These are phyloP conservation scores for Cadophora sp. DNA, from an alignment of 2,329 filamentous ascomycete species.

Conservation along the genomic window DNA sequence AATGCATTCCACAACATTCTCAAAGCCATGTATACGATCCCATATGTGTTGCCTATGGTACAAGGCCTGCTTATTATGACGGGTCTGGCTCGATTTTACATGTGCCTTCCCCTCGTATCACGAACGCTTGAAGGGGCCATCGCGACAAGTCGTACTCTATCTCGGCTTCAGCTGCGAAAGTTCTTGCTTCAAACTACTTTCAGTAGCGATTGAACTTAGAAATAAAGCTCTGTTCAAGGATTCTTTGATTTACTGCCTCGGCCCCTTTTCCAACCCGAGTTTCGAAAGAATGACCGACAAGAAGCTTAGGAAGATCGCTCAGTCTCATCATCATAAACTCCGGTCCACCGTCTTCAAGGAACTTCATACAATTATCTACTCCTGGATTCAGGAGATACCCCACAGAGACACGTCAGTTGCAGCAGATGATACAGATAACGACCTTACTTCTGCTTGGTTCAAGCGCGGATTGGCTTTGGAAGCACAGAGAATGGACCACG, in stretches of 20 bases:
- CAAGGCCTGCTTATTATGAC: background rate
- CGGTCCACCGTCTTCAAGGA: background rate
- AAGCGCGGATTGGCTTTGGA: background rate
- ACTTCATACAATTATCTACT: no score
- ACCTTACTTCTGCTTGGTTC: background rate
- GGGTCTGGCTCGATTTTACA: conserved; percentile 15
- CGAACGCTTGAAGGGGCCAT: conserved; percentile 15
- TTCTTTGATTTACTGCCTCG: background rate
- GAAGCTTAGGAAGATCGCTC: background rate
- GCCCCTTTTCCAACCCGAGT: background rate
- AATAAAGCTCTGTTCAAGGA: background rate
- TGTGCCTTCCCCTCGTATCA: conserved; percentile 13
- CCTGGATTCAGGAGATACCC: no score
- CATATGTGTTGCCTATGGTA: background rate
- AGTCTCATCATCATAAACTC: background rate
- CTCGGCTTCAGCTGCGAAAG: background rate
- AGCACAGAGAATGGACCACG: background rate
- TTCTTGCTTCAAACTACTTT: background rate
- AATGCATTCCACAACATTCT: conserved; percentile 1
- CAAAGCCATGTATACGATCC: conserved; percentile 1
- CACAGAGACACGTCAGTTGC: no score
- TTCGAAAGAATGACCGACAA: background rate
- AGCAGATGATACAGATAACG: no score
- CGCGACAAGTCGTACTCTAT: background rate
- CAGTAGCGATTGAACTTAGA: background rate